These are phyloP conservation scores for Linderina pennispora DNA, from an alignment of 192 early-diverging fungal species.

Conservation along the genomic window DNA sequence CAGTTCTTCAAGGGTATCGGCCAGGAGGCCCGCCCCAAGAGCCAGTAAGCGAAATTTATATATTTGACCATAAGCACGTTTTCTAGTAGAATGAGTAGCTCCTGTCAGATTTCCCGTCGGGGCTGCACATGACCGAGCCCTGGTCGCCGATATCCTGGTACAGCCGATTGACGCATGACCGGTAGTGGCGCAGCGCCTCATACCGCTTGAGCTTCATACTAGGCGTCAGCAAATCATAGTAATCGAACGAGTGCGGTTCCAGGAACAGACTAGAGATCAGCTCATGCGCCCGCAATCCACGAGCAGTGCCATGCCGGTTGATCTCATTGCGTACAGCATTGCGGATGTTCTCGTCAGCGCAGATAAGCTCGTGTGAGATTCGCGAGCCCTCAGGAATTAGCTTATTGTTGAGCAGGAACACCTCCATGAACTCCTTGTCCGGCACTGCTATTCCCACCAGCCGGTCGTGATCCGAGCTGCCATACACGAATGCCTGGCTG, in stretches of 20 bases:
- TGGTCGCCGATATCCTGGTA: conserved; percentile 58
- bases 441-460: conserved; percentile 73
- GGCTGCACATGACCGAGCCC: too few species aligned
- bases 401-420: conserved; percentile 49
- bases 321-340: conserved; percentile 52
- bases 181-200: conserved; percentile 45
- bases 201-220: conserved; percentile 63
- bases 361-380: conserved; percentile 53
- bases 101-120: too few species aligned
- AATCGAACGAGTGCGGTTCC: conserved; percentile 62
- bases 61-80: too few species aligned
- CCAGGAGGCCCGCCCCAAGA: conserved; percentile 1
- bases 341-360: conserved; percentile 54
- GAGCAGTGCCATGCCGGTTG: conserved; percentile 52
- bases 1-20: conserved; percentile 39
- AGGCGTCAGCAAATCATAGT: conserved; percentile 78
- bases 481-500: conserved; percentile 70
- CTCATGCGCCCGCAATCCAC: conserved; percentile 64
- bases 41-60: too few species aligned
- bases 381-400: conserved; percentile 39
- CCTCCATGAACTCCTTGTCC: conserved; percentile 53
- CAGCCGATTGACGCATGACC: conserved; percentile 50
- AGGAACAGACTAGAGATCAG: conserved; percentile 61
- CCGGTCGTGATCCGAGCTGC: conserved; percentile 65
- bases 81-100: too few species aligned